These are phyloP conservation scores for Theobroma cacao DNA, from an alignment of 345 rosid species.

Conservation along the genomic window DNA sequence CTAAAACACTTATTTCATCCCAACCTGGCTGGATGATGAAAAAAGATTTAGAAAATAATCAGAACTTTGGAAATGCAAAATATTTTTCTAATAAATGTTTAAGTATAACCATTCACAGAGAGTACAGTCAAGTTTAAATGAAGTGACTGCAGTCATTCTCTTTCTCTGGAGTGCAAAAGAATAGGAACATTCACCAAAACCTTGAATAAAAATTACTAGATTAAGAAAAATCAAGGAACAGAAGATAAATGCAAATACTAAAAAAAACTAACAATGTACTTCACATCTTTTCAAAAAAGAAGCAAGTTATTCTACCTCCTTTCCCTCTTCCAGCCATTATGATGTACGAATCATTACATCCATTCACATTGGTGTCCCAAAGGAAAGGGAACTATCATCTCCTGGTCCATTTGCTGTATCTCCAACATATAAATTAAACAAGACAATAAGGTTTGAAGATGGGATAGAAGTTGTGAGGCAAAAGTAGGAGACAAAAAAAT, in stretches of 20 bases:
- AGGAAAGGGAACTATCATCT: background rate
- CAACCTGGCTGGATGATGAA: background rate
- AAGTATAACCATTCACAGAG: background rate
- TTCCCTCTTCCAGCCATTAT: background rate
- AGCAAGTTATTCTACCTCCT: background rate
- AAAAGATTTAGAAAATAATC: background rate
- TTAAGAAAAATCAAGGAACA: background rate
- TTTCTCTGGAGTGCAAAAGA: background rate
- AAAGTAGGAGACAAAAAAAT: conserved; percentile 13
- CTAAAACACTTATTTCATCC: background rate
- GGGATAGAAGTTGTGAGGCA: background rate
- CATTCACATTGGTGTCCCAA: background rate
- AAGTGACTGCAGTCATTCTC: background rate
- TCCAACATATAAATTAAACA: background rate
- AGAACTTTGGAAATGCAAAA: background rate
- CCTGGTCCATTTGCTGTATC: background rate
- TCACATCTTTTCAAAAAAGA: background rate
- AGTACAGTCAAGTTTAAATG: background rate
- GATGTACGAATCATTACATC: background rate
- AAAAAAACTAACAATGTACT: background rate
- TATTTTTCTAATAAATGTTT: background rate
- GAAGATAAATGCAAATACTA: background rate
- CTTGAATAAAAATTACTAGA: background rate
- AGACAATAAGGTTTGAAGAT: background rate
- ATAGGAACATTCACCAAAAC: background rate